Evolutionary conservation across 2,329 filamentous ascomycete genomes (phyloP), one percentile per base, ranked within the genome.

Genomic region (Botryotinia convoluta): DNA sequence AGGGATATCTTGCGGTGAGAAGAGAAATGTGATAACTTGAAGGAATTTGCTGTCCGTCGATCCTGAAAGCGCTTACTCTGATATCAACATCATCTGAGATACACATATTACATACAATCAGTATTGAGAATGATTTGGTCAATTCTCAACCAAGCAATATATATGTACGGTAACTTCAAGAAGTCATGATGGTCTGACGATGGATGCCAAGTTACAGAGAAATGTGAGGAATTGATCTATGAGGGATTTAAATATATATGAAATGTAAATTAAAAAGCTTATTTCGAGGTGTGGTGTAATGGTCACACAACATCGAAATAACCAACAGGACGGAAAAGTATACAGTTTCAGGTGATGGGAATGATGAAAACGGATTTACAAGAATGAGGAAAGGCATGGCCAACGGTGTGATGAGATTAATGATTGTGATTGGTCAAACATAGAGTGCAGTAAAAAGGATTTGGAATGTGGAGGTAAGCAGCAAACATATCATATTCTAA

Each of bases 191-290:
- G 63, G 32, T 63, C 37, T 67, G 64, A 54, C 35, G 4, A 3
- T 29, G 18, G 29, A 54, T 67, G 32, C 32, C 45, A 67, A 67
- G 64, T 48, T 67, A 67, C 22, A 26, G 45, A 67, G 64, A 54
- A 48, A 67, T 67, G 32, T 39, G 22, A 67, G 64, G 45, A 20
- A 29, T 54, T 39, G 45, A 67, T 54, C 35, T 67, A 67, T 67
- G 64, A 67, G 64, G 64, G 45, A 67, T 67, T 67, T 67, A 67
- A 67, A 51, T 44, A 63, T 37, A n/a, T 37, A 37, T 51, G 44
- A 67, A 54, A 54, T 54, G 12, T 29, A 54, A 39, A 54, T 67
- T 54, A 67, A 67, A 67, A 67, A 67, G 64, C 64, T 67, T 67
- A 14, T 67, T 67, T 67, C 18, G 45, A 54, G 64, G 45, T 39